phyloP scores from a whole-genome alignment of 2,329 filamentous ascomycete genomes.

The Penicillium freii region DNA sequence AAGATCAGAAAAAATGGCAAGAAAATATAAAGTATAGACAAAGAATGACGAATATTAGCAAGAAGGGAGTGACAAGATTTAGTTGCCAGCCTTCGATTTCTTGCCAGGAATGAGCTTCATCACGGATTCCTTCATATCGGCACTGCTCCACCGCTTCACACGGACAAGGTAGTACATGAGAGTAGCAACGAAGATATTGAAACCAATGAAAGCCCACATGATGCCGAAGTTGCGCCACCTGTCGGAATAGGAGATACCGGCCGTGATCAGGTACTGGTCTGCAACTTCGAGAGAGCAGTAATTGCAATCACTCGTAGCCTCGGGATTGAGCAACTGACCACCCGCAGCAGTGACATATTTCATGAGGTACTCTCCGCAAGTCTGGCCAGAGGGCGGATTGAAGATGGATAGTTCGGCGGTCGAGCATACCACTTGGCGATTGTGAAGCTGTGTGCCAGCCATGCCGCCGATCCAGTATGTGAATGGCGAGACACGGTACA shows the following conservation, averaged over 20 bases:
- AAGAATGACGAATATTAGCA: not conserved
- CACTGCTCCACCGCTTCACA: constrained; percentile 27
- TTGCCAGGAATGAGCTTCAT: constrained; percentile 11
- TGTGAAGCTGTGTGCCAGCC: constrained; percentile 67
- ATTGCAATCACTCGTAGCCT: constrained; percentile 52
- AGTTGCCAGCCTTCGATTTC: constrained; percentile 14
- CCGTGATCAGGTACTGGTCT: constrained; percentile 41
- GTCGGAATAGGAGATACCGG: constrained; percentile 54
- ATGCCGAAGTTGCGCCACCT: constrained; percentile 69
- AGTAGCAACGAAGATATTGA: constrained; percentile 56
- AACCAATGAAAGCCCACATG: constrained; percentile 57
- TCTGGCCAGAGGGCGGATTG: constrained; percentile 55
- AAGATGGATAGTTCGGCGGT: constrained; percentile 67
- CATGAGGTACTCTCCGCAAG: constrained; percentile 60
- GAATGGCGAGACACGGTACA: constrained; percentile 62
- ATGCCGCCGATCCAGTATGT: constrained; percentile 57
- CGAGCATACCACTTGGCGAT: constrained; percentile 64
- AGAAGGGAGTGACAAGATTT: not conserved
- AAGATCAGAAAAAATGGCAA: not conserved
- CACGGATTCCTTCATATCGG: constrained; percentile 16
- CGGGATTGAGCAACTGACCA: constrained; percentile 54
- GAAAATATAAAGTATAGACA: not conserved
- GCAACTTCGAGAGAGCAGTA: constrained; percentile 44
- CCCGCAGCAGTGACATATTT: constrained; percentile 50
- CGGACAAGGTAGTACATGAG: constrained; percentile 42